phyloP scores from a whole-genome alignment of 768 basidiomycete species.

The Pleurotus platypus region DNA sequence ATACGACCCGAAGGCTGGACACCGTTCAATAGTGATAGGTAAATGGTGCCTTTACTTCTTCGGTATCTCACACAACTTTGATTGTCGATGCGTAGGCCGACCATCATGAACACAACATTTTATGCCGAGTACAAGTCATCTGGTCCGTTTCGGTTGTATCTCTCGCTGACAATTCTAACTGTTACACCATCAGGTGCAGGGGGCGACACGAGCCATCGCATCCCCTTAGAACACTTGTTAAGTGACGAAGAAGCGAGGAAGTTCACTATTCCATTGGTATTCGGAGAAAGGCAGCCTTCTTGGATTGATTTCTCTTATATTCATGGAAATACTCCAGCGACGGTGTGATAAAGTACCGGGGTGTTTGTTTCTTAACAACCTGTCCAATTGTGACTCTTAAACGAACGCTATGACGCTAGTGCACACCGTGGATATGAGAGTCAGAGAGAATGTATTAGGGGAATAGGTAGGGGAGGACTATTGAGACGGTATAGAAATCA shows the following conservation, averaged over 20 bases:
- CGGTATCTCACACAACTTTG: not conserved
- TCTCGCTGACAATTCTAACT: not conserved
- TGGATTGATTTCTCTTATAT: slow-evolving; percentile 57
- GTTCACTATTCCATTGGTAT: slow-evolving; percentile 49
- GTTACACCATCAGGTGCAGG: slow-evolving; percentile 44
- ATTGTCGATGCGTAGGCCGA: slow-evolving; percentile 24
- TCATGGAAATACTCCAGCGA: not conserved
- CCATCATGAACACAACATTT: slow-evolving; percentile 50
- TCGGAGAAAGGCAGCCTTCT: slow-evolving; percentile 35
- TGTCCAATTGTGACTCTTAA: not conserved
- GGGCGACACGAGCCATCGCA: slow-evolving; percentile 40
- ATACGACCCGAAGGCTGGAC: slow-evolving; percentile 49
- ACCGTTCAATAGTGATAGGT: slow-evolving; percentile 42
- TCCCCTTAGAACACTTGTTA: slow-evolving; percentile 45
- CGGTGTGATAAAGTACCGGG: not conserved
- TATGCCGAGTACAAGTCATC: slow-evolving; percentile 56
- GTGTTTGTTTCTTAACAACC: not conserved
- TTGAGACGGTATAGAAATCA: not conserved
- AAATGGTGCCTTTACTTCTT: not conserved
- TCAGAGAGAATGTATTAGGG: not conserved
- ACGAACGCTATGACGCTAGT: not conserved
- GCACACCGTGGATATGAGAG: not conserved
- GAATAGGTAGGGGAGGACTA: not conserved
- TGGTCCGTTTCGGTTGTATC: slow-evolving; percentile 27
- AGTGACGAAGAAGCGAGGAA: slow-evolving; percentile 30